Evolutionary conservation across 805 yeast species (phyloP).

Genomic region (Spathaspora passalidarum): DNA sequence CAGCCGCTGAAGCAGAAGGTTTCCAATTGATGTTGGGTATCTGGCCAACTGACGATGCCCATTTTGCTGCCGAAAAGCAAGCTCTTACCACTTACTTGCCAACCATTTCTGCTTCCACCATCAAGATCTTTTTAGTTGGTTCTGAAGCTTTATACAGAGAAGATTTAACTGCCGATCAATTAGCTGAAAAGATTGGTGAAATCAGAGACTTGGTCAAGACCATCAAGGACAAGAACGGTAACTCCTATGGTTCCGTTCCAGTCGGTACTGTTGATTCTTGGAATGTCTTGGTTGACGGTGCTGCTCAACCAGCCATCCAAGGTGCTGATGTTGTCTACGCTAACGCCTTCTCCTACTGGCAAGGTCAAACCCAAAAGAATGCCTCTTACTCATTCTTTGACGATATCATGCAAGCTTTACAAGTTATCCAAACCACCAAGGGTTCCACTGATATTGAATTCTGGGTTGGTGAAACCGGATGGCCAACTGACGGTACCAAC

Average conservation of each 20-base stretch:
- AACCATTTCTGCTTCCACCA: constrained; percentile 59
- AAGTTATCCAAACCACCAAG: constrained; percentile 79
- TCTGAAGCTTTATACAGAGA: constrained; percentile 93
- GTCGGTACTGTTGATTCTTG: constrained; percentile 97
- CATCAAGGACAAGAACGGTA: constrained; percentile 77
- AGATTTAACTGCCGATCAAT: constrained; percentile 71
- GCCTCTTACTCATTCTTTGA: constrained; percentile 91
- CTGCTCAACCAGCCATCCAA: constrained; percentile 63
- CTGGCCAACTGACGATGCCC: constrained; percentile 90
- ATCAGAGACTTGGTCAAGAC: constrained; percentile 57
- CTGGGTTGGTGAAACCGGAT: constrained; percentile 98
- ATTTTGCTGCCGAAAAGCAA: constrained; percentile 67
- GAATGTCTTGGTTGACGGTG: constrained; percentile 86
- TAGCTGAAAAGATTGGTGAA: constrained; percentile 65
- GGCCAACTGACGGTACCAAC: constrained; percentile 86
- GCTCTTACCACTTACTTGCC: constrained; percentile 77
- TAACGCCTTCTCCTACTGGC: constrained; percentile 98
- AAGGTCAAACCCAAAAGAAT: constrained; percentile 83
- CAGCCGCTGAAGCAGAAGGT: constrained; percentile 77
- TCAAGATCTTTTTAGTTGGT: constrained; percentile 83
- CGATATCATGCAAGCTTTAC: constrained; percentile 97
- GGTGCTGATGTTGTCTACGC: constrained; percentile 87
- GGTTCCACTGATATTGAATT: constrained; percentile 83
- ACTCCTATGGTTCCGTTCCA: constrained; percentile 63
- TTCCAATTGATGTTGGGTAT: constrained; percentile 79